These are phyloP conservation scores for Fennellomyces sp. DNA, from an alignment of 371 early-diverging fungal genomes.

Conservation along the genomic window DNA sequence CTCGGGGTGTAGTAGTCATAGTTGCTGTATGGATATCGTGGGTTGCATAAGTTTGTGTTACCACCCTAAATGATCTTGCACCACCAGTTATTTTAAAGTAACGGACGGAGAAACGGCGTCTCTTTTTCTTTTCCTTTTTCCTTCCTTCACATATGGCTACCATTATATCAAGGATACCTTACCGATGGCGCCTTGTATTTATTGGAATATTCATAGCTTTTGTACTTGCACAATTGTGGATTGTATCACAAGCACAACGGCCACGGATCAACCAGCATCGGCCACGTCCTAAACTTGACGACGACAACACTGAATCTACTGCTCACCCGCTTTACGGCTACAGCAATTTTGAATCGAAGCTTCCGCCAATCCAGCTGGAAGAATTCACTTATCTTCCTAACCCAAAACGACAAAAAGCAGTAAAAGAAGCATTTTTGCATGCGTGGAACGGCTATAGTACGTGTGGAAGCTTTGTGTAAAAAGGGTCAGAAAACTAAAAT, in stretches of 20 bases:
- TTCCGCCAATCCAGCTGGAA: slow-evolving; percentile 14
- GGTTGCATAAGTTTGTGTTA: slow-evolving; percentile 4
- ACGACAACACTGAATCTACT: slow-evolving; percentile 6
- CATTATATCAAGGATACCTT: slow-evolving; percentile 3
- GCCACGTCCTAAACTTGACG: slow-evolving; percentile 10
- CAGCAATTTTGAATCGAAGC: not conserved
- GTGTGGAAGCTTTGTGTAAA: not conserved
- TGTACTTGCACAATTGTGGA: slow-evolving; percentile 7
- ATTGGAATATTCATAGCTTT: not conserved
- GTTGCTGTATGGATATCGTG: not conserved
- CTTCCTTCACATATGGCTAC: not conserved
- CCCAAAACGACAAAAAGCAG: slow-evolving; percentile 20
- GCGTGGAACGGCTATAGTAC: slow-evolving; percentile 7
- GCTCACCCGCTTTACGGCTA: not conserved
- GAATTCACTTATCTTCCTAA: slow-evolving; percentile 18
- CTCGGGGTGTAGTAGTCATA: not conserved
- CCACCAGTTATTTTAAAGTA: not conserved
- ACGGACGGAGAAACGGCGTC: too few relatives aligned
- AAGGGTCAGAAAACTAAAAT: not conserved
- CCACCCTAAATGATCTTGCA: not conserved
- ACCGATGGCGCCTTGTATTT: slow-evolving; percentile 13
- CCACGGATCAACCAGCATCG: slow-evolving; percentile 11
- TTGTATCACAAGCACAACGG: slow-evolving; percentile 12
- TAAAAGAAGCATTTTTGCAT: slow-evolving; percentile 29
- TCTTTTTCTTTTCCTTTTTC: slow-evolving; percentile 3